Conservation (phyloP, 352 stramenopile species). For the Pythium brassicae region DNA sequence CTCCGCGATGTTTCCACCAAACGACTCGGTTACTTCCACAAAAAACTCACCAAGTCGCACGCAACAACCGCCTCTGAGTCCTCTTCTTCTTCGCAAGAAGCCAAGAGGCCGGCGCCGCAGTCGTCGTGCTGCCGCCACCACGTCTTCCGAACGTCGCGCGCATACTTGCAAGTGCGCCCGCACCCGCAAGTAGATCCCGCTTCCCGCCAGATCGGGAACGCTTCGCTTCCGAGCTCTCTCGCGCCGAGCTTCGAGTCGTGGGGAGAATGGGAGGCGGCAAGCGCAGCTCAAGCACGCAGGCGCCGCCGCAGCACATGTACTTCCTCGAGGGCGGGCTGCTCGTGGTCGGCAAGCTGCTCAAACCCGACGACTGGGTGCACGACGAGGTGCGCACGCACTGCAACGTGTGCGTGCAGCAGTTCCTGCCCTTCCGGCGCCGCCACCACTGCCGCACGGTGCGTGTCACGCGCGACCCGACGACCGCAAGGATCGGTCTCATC, state of each 20-base stretch:
- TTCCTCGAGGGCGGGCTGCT: conserved; percentile 70
- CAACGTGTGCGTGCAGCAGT: conserved; percentile 80
- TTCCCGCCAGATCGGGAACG: not conserved
- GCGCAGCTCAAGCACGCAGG: conserved; percentile 9
- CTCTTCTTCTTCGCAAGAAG: no score
- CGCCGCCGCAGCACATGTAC: conserved; percentile 57
- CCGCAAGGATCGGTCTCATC: no score
- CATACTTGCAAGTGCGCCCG: conserved; percentile 1
- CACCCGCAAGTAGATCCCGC: not conserved
- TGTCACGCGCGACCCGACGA: not conserved
- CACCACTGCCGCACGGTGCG: conserved; percentile 71
- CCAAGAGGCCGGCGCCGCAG: no score
- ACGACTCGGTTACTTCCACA: not conserved
- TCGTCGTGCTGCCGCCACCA: no score
- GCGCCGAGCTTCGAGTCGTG: not conserved
- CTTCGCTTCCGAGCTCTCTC: no score
- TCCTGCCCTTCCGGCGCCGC: conserved; percentile 68
- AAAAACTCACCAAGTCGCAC: not conserved
- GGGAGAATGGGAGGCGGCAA: conserved; percentile 13
- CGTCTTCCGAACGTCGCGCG: no score
- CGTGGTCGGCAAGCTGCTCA: conserved; percentile 63
- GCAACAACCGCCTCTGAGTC: not conserved
- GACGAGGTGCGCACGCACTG: conserved; percentile 71
- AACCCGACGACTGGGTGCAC: conserved; percentile 63
- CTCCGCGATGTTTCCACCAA: not conserved